Conservation (phyloP, 805 yeast genomes). For the Grigorovia yakushimaensis region DNA sequence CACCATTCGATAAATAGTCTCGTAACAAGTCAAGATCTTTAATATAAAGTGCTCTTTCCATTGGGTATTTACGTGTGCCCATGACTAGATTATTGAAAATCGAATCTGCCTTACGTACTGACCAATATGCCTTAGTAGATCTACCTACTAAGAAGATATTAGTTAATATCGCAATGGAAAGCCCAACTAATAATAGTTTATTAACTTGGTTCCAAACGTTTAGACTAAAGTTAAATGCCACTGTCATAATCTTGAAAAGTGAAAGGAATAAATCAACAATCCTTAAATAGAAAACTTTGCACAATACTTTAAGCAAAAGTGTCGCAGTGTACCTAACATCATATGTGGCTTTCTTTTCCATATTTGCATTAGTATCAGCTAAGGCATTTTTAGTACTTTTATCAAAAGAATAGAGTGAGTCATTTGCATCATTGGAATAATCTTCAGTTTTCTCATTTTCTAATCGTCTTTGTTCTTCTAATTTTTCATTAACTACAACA, state of each 20-base stretch:
- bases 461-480: not conserved
- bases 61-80: constrained; percentile 20
- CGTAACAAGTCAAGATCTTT: constrained; percentile 41
- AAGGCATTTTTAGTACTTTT: not conserved
- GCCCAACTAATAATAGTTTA: constrained; percentile 32
- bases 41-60: constrained; percentile 55
- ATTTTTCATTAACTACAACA: constrained; percentile 15
- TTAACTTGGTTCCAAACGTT: constrained; percentile 21
- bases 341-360: constrained; percentile 5
- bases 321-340: constrained; percentile 9
- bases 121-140: constrained; percentile 50
- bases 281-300: constrained; percentile 5
- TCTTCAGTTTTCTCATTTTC: not conserved
- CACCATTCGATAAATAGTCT: constrained; percentile 31
- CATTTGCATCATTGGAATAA: not conserved
- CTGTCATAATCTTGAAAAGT: constrained; percentile 7
- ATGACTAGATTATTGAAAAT: constrained; percentile 20
- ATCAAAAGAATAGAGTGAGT: not conserved
- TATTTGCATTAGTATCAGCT: constrained; percentile 1
- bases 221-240: not conserved
- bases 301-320: constrained; percentile 6
- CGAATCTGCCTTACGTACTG: constrained; percentile 38
- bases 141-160: constrained; percentile 47
- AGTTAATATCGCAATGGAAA: constrained; percentile 36
- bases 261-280: constrained; percentile 7